Conservation (phyloP, 306 rosid species). For the Acacia acuminata region DNA sequence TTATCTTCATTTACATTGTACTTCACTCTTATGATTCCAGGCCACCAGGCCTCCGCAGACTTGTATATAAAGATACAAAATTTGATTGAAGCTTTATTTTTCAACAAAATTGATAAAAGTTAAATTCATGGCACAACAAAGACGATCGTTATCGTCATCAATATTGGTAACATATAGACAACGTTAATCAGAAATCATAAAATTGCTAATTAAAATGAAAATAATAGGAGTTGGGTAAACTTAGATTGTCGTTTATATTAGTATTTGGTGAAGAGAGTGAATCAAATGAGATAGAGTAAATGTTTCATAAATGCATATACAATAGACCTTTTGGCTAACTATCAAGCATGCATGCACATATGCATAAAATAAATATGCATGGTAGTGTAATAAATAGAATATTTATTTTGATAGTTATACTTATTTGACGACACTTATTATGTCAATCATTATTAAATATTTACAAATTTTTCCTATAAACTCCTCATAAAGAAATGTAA, state of each 20-base stretch:
- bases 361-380: not conserved
- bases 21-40: no score
- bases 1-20: no score
- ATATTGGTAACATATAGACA: no score
- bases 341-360: not conserved
- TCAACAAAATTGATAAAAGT: no score
- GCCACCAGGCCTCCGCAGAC: no score
- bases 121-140: no score
- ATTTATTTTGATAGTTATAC: no score
- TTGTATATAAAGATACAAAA: no score
- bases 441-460: no score
- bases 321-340: not conserved
- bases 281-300: not conserved
- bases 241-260: not conserved
- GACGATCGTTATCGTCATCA: no score
- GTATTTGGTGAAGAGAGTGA: not conserved
- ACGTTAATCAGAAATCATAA: not conserved
- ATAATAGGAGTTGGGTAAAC: not conserved
- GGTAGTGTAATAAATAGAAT: not conserved
- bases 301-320: not conserved
- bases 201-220: not conserved
- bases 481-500: no score
- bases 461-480: not conserved
- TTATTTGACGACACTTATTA: not conserved
- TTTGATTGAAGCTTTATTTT: no score